Percentiles rank a stretch among this genome's conserved stretches.
Evolutionary conservation across 345 rosid species (phyloP).

Genomic region (Noccaea caerulescens): DNA sequence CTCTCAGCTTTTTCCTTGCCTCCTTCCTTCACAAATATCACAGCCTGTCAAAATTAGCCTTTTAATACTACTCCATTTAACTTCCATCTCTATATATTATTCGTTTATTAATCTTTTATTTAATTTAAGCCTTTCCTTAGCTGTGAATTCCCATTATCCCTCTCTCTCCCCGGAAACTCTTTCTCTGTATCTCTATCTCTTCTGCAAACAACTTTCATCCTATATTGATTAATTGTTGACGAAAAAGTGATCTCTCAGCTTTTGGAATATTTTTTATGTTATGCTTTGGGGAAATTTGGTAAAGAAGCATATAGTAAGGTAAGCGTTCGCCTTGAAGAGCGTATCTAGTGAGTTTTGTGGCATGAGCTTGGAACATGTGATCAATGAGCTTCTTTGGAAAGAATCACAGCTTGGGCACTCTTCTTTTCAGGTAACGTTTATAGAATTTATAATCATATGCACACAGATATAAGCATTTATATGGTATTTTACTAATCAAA

Average conservation of each 20-base stretch:
- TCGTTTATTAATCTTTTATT: slow-evolving; percentile 37
- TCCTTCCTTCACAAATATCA: slow-evolving; percentile 50
- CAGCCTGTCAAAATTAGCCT: slow-evolving; percentile 85
- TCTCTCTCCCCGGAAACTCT: neutral
- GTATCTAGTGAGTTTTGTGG: slow-evolving; percentile 51
- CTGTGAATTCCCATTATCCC: slow-evolving; percentile 30
- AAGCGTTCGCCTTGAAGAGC: slow-evolving; percentile 28
- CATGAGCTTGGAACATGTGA: slow-evolving; percentile 47
- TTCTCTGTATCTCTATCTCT: slow-evolving; percentile 34
- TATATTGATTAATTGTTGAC: slow-evolving; percentile 33
- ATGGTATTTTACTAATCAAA: slow-evolving; percentile 25
- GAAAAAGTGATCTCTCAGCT: slow-evolving; percentile 46
- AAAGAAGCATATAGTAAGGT: slow-evolving; percentile 19
- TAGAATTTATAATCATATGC: neutral
- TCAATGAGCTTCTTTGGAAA: slow-evolving; percentile 58
- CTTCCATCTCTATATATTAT: slow-evolving; percentile 36
- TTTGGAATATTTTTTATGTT: neutral
- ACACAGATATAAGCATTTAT: neutral
- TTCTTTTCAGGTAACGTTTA: slow-evolving; percentile 54
- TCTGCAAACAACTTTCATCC: slow-evolving; percentile 30
- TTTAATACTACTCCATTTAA: slow-evolving; percentile 48
- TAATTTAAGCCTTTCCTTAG: slow-evolving; percentile 34
- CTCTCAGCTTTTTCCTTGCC: slow-evolving; percentile 46
- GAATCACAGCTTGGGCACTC: slow-evolving; percentile 44
- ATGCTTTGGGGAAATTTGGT: slow-evolving; percentile 19